Base-by-base conservation (phyloP, 306 rosid genomes). In the Begonia peltatifolia region DNA sequence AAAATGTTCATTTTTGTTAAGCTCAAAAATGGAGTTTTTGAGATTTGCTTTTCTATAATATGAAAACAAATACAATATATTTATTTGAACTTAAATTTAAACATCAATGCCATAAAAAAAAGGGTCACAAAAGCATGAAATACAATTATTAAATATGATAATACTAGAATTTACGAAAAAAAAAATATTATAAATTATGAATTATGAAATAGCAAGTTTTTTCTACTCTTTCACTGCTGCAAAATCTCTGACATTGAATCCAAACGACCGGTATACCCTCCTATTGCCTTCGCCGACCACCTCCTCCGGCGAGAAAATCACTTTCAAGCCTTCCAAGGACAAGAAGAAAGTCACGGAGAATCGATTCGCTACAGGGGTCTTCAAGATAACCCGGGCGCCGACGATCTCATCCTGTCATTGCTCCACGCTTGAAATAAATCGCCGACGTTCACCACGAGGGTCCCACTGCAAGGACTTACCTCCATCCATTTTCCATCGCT, bases 391-490 rank as follows among this genome's bases (percentile, higher is more conserved):
- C 60, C 94, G 76, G 57, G 99, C 44, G 76, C 95, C 11, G 99
- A 90, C 12, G 99, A 90, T 17, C 87, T 81, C 7, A 90, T 41
- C 54, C 59, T 74, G 41, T 83, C 86, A 68, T 90, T 90, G 65
- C 95, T 80, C 94, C 99, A 86, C 59, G 95, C 99, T 74, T 90
- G 99, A 52, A 90, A 54, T 84, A 83, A 71, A 25, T 90, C 99
- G 0, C 99, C 99, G 4, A 90, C 66, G 71, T 90, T 90, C 63
- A 90, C 95, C 63, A 86, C 81, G 1, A 90, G 72, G 10, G 88
- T 68, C 6, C 85, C 95, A 18, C 81, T 87, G 43, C 76, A 79
- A 3, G 99, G 95, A 25, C 35, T 63, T 65, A 90, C 76, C 50
- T 90, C 92, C 59, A 83, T 71, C 99, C 99, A 90, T 15, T 83